These are phyloP conservation scores for Neonectria neomacrospora DNA, from an alignment of 2,329 filamentous ascomycete species.

Conservation along the genomic window DNA sequence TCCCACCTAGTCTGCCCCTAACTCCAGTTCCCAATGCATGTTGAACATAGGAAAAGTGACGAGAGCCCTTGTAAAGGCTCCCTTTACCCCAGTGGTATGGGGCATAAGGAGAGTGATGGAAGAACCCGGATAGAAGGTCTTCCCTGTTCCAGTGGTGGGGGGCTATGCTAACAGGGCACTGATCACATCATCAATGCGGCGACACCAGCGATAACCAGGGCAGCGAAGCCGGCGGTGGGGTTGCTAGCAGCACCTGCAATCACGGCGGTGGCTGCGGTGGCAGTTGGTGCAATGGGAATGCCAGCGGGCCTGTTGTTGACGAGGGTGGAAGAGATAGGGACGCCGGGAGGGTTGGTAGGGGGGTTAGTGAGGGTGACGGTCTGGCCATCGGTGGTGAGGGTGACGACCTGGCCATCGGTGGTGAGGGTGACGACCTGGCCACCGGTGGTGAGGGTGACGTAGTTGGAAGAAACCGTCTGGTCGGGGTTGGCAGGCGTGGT, in stretches of 20 bases:
- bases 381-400: too few relatives aligned
- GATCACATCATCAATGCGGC: conserved; percentile 52
- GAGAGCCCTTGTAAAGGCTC: background rate
- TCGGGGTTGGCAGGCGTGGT: conserved; percentile 17
- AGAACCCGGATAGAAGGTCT: background rate
- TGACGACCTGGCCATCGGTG: too few relatives aligned
- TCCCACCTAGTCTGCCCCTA: background rate
- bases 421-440: conserved; percentile 12
- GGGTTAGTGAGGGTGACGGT: too few relatives aligned
- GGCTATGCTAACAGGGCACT: conserved; percentile 19
- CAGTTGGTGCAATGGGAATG: conserved; percentile 25
- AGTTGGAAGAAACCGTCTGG: conserved; percentile 13
- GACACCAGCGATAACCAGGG: conserved; percentile 53
- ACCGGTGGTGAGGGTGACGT: conserved; percentile 12
- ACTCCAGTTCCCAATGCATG: background rate
- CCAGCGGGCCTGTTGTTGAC: conserved; percentile 36
- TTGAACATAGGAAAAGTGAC: background rate
- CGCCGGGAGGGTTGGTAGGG: conserved; percentile 17
- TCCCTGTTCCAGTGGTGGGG: background rate
- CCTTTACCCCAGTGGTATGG: background rate
- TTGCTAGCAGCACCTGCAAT: conserved; percentile 53
- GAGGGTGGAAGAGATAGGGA: conserved; percentile 4
- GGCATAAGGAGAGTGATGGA: conserved; percentile 1
- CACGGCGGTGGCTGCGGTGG: conserved; percentile 40
- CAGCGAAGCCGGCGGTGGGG: conserved; percentile 49